Evolutionary conservation across 2,329 filamentous ascomycete genomes (phyloP).

Genomic region (Talaromyces sp.): DNA sequence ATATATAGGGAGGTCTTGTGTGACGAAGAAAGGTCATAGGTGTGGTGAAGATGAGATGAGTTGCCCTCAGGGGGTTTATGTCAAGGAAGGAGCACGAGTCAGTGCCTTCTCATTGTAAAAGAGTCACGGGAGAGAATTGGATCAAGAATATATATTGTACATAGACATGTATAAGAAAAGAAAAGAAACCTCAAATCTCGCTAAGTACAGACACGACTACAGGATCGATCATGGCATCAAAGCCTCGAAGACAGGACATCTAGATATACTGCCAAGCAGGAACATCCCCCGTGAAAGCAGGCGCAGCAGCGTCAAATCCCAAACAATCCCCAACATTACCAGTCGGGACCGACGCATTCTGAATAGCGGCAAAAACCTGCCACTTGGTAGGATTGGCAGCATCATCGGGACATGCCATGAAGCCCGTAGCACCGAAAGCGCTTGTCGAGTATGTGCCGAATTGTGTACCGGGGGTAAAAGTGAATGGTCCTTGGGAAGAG

Average conservation of each 20-base stretch:
- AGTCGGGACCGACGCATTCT: slow-evolving; percentile 40
- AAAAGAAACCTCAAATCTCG: background rate
- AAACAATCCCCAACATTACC: slow-evolving; percentile 39
- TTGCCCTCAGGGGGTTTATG: background rate
- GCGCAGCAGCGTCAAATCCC: slow-evolving; percentile 38
- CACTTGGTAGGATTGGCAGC: slow-evolving; percentile 26
- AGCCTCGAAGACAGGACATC: background rate
- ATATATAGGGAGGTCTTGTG: background rate
- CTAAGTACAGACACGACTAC: no score
- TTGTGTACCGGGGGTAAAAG: slow-evolving; percentile 28
- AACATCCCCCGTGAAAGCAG: slow-evolving; percentile 24
- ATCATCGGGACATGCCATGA: slow-evolving; percentile 44
- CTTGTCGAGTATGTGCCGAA: slow-evolving; percentile 32
- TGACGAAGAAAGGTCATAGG: background rate
- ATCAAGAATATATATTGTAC: background rate
- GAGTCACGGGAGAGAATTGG: no score
- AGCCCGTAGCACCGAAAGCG: slow-evolving; percentile 36
- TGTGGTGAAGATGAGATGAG: background rate
- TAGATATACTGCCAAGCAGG: slow-evolving; percentile 45
- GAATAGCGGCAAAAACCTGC: slow-evolving; percentile 43
- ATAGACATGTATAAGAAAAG: background rate
- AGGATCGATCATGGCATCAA: no score
- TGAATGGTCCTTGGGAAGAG: slow-evolving; percentile 51
- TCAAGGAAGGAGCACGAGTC: background rate
- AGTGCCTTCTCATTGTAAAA: background rate